A percentile compares a stretch with the other conserved stretches of the same genome.
These are phyloP conservation scores for Aureobasidium melanogenum DNA, from an alignment of 2,329 filamentous ascomycete species.

Conservation along the genomic window DNA sequence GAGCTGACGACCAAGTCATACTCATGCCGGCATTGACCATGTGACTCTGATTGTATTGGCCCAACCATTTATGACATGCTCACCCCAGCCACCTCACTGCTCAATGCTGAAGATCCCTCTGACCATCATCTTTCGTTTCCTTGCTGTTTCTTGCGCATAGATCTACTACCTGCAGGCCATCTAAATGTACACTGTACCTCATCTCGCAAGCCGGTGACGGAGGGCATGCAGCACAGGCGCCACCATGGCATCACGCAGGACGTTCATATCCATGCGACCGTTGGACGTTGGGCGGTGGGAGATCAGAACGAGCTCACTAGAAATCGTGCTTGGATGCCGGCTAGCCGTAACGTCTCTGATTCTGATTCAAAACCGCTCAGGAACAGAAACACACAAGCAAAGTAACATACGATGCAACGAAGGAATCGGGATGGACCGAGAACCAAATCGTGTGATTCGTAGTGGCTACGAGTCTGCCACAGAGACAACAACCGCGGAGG, in stretches of 20 bases:
- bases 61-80: not conserved
- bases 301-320: not conserved
- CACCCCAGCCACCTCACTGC: slow-evolving; percentile 5
- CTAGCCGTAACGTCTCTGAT: slow-evolving; percentile 4
- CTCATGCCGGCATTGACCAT: not conserved
- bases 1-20: not conserved
- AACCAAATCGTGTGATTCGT: not conserved
- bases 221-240: not conserved
- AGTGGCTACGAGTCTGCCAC: not conserved
- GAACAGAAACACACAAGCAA: slow-evolving; percentile 1
- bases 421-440: not conserved
- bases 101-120: not conserved
- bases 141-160: not conserved
- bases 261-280: slow-evolving; percentile 1
- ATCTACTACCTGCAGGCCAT: slow-evolving; percentile 6
- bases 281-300: not conserved
- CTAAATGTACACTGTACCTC: slow-evolving; percentile 3
- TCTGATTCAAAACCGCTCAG: not conserved
- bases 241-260: not conserved
- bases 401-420: not conserved
- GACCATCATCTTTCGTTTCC: not conserved
- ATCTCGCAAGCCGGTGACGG: slow-evolving; percentile 7
- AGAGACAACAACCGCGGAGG: not conserved
- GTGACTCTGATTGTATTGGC: not conserved
- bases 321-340: not conserved